Evolutionary conservation across 306 rosid species (phyloP).

Genomic region (Sindora glabra): DNA sequence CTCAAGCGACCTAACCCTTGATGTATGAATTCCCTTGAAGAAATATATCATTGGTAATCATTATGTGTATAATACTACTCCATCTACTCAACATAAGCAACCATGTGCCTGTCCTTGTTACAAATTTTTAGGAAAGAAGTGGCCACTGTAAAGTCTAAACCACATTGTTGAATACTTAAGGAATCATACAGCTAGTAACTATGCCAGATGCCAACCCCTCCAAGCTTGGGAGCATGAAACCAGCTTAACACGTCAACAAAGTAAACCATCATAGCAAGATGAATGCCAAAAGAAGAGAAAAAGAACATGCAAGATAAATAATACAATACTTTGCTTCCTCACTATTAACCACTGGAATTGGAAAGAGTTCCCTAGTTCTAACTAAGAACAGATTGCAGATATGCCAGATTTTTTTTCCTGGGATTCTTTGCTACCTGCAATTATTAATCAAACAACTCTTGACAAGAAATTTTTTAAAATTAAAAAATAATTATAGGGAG

Average conservation of each 20-base stretch:
- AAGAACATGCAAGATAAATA: not conserved
- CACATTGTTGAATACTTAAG: conserved; percentile 8
- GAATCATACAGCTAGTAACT: conserved; percentile 8
- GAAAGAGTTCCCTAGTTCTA: no score
- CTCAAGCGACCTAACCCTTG: not conserved
- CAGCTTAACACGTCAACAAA: not conserved
- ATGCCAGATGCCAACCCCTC: not conserved
- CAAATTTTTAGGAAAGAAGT: not conserved
- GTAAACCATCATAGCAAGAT: not conserved
- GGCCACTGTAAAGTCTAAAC: conserved; percentile 4
- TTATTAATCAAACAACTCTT: no score
- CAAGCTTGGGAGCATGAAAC: conserved; percentile 16
- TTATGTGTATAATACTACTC: not conserved
- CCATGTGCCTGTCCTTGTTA: not conserved
- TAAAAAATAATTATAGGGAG: no score
- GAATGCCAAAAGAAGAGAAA: not conserved
- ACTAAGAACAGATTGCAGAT: not conserved
- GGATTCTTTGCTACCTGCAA: not conserved
- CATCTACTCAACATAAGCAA: not conserved
- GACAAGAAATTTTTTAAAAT: no score
- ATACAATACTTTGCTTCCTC: no score
- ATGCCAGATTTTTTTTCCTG: not conserved
- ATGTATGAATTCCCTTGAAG: not conserved
- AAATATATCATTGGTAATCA: not conserved
- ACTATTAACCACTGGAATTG: no score